Percentiles rank a stretch among this genome's conserved stretches.
Evolutionary conservation across 2,329 filamentous ascomycete species (phyloP).

Genomic region (Exserohilum turcica): DNA sequence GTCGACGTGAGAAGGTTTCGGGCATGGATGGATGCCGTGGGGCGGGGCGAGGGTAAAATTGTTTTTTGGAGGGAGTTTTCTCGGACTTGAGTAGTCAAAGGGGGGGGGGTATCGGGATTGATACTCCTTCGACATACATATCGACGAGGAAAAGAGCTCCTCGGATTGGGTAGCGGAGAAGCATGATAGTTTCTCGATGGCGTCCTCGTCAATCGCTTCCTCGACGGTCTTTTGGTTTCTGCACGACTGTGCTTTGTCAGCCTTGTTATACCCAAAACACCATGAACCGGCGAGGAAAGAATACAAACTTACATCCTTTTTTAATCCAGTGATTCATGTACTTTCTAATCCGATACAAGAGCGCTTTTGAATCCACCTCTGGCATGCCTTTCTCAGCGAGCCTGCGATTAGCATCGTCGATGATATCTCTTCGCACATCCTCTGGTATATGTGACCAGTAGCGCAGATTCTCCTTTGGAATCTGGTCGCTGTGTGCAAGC

Average conservation of each 20-base stretch:
- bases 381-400: constrained; percentile 5
- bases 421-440: neutral
- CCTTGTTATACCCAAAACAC: too few relatives aligned
- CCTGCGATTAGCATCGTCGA: constrained; percentile 2
- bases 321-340: constrained; percentile 11
- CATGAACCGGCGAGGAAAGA: neutral
- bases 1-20: too few relatives aligned
- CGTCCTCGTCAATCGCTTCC: too few relatives aligned
- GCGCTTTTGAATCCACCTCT: constrained; percentile 2
- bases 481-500: neutral
- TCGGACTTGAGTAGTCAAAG: too few relatives aligned
- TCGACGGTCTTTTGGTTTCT: neutral
- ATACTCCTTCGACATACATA: too few relatives aligned
- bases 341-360: constrained; percentile 8
- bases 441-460: constrained; percentile 11
- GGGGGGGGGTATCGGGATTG: too few relatives aligned
- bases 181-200: too few relatives aligned
- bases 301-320: neutral
- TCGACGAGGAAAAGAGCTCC: too few relatives aligned
- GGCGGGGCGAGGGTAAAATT: too few relatives aligned
- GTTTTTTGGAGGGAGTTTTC: too few relatives aligned
- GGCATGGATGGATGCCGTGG: too few relatives aligned
- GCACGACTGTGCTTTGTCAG: neutral
- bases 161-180: too few relatives aligned
- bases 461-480: neutral